Percentiles rank a stretch among this genome's conserved stretches.
These are phyloP conservation scores for Colletotrichum brevisporum DNA, from an alignment of 2,329 filamentous ascomycete genomes.

Conservation along the genomic window DNA sequence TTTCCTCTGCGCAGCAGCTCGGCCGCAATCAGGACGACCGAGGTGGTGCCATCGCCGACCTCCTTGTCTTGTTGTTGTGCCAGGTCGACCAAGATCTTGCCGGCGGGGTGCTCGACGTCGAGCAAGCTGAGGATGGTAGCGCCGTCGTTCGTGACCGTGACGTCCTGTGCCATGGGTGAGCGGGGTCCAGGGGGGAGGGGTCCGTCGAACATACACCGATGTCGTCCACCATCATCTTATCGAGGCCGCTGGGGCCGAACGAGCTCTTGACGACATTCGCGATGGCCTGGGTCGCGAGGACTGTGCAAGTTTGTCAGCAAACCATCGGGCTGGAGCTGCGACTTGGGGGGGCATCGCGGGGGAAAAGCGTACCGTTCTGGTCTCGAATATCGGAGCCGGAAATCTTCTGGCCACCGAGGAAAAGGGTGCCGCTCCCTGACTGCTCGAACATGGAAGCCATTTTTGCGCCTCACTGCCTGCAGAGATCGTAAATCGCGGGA, in stretches of 20 bases:
- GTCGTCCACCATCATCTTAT: slow-evolving; percentile 99
- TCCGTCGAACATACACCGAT: slow-evolving; percentile 79
- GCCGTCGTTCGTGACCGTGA: slow-evolving; percentile 98
- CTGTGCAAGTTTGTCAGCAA: slow-evolving; percentile 60
- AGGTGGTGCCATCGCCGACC: slow-evolving; percentile 98
- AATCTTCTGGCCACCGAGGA: slow-evolving; percentile 97
- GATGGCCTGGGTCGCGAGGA: slow-evolving; percentile 95
- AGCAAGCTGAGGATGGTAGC: slow-evolving; percentile 95
- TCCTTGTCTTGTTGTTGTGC: slow-evolving; percentile 99
- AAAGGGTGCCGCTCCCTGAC: slow-evolving; percentile 94
- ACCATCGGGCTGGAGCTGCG: slow-evolving; percentile 32
- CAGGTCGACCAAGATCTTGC: slow-evolving; percentile 97
- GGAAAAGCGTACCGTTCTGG: slow-evolving; percentile 80
- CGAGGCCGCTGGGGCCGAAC: slow-evolving; percentile 94
- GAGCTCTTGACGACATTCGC: slow-evolving; percentile 99
- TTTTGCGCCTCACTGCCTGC: slow-evolving; percentile 42
- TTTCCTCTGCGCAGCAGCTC: slow-evolving; percentile 95
- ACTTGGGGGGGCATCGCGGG: background rate
- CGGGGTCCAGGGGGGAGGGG: slow-evolving; percentile 41
- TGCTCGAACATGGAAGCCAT: slow-evolving; percentile 99
- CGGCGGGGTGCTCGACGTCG: slow-evolving; percentile 97
- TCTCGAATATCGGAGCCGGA: slow-evolving; percentile 96
- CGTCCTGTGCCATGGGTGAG: slow-evolving; percentile 73
- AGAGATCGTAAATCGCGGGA: slow-evolving; percentile 29
- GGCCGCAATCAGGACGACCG: slow-evolving; percentile 95